Conservation (phyloP, 495 filamentous ascomycete species). For the Niebla homalea region DNA sequence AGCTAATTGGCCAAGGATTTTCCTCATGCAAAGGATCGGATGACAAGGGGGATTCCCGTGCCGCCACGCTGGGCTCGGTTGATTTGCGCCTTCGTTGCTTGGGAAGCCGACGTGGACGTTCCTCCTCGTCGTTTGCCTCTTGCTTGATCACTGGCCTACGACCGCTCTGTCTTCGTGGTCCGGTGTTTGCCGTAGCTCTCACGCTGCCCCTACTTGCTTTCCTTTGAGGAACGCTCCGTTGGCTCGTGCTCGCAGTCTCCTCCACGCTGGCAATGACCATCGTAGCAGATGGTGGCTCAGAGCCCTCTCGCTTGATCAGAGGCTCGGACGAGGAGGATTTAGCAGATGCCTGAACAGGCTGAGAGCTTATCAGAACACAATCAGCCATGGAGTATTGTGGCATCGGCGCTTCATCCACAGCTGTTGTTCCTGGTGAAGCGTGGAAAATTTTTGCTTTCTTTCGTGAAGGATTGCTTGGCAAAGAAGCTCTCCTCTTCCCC, state of each 20-base stretch:
- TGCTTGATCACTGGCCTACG: background rate
- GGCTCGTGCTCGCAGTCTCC: background rate
- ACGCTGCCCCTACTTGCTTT: background rate
- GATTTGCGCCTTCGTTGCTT: background rate
- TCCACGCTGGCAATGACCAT: background rate
- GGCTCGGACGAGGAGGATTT: background rate
- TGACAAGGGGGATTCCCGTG: background rate
- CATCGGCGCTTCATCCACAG: background rate
- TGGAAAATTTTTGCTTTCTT: slow-evolving; percentile 7
- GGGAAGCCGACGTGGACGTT: background rate
- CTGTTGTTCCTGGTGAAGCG: background rate
- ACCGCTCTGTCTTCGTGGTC: background rate
- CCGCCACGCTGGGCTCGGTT: background rate
- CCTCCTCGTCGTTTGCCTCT: background rate
- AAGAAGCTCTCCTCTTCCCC: slow-evolving; percentile 8
- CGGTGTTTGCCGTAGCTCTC: background rate
- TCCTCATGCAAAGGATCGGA: background rate
- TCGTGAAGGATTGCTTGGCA: background rate
- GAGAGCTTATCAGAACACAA: slow-evolving; percentile 10
- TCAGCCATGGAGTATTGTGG: slow-evolving; percentile 6
- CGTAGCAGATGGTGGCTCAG: slow-evolving; percentile 3
- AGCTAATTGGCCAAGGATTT: too few species aligned
- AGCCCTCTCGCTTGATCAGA: slow-evolving; percentile 8
- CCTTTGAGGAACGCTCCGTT: background rate
- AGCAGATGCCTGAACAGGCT: background rate